Conservation (phyloP, 345 rosid genomes). For the Citrus unshiu region DNA sequence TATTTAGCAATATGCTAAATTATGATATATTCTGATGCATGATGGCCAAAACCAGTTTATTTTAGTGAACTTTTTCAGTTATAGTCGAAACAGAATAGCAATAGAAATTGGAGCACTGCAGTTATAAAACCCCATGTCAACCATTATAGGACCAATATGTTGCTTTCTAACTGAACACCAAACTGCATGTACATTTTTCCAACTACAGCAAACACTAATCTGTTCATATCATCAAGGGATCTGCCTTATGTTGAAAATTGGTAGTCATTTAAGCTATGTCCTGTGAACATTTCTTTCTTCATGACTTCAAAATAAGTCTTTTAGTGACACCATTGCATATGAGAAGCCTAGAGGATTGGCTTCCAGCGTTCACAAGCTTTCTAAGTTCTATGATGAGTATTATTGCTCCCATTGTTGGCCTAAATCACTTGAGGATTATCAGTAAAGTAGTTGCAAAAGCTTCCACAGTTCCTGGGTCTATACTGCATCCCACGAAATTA, state of each 20-base stretch:
- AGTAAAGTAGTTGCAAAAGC: neutral
- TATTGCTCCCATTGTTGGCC: neutral
- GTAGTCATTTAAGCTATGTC: neutral
- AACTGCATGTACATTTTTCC: neutral
- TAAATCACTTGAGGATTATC: neutral
- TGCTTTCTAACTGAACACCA: neutral
- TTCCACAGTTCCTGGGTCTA: neutral
- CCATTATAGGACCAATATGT: neutral
- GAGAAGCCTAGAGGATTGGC: neutral
- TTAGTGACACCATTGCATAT: neutral
- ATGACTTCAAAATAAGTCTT: neutral
- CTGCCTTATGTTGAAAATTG: neutral
- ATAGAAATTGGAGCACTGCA: neutral
- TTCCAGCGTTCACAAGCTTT: neutral
- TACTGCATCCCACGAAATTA: neutral
- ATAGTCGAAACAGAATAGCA: neutral
- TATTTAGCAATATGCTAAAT: neutral
- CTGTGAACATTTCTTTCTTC: neutral
- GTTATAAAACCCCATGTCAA: neutral
- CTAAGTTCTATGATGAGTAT: neutral
- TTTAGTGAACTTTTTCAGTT: neutral
- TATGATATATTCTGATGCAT: neutral
- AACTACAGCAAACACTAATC: neutral
- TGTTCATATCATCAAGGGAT: neutral
- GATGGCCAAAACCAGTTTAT: neutral